Evolutionary conservation across 441 rosid genomes (phyloP).

Genomic region (Populus hybrid): DNA sequence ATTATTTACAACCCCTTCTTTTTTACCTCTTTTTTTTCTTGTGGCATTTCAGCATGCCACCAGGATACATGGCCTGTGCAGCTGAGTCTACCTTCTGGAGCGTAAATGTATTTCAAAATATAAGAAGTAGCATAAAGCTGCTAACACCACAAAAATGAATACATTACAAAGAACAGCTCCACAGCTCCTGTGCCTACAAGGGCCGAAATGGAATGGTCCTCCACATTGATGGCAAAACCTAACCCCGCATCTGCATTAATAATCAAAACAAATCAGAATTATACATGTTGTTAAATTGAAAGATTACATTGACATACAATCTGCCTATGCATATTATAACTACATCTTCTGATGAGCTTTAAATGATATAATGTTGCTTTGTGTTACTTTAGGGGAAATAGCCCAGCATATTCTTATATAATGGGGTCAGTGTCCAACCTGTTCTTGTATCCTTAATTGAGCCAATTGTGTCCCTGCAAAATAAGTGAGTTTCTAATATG

Average conservation of each 20-base stretch:
- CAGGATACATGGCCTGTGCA: not conserved
- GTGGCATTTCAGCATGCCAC: not conserved
- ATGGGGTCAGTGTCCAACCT: too few species aligned
- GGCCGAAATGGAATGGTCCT: constrained; percentile 15
- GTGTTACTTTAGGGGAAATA: too few species aligned
- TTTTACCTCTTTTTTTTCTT: too few species aligned
- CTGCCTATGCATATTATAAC: not conserved
- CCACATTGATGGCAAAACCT: constrained; percentile 30
- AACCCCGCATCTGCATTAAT: constrained; percentile 28
- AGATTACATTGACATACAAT: not conserved
- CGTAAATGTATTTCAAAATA: not conserved
- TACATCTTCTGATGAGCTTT: not conserved
- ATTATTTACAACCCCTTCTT: not conserved
- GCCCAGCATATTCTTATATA: too few species aligned
- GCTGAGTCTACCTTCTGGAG: not conserved
- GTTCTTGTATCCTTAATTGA: too few species aligned
- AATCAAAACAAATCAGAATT: not conserved
- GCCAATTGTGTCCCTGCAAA: too few species aligned
- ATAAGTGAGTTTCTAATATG: too few species aligned
- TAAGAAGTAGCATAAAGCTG: not conserved
- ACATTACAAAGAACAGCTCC: not conserved
- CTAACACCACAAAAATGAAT: not conserved
- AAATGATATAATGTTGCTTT: not conserved
- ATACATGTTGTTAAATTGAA: not conserved
- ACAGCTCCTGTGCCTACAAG: constrained; percentile 9